Evolutionary conservation across 2,329 filamentous ascomycete genomes (phyloP).

Genomic region (Ophiostoma perfectum): DNA sequence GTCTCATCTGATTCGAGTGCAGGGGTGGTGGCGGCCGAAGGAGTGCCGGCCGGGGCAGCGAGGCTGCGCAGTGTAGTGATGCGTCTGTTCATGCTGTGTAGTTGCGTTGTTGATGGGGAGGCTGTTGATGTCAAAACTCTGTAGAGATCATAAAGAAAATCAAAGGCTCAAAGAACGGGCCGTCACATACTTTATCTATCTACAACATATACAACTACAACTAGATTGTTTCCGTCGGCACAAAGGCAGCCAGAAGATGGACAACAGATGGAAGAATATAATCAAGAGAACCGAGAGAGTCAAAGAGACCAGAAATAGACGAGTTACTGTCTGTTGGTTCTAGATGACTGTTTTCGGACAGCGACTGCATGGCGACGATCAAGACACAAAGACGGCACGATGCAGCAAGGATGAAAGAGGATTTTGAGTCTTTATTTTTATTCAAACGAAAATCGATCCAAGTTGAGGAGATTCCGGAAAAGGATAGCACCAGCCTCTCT

Average conservation of each 20-base stretch:
- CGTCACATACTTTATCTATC: background rate
- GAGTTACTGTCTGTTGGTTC: background rate
- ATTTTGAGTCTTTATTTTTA: too few species aligned
- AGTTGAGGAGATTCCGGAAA: too few species aligned
- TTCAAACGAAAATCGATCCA: too few species aligned
- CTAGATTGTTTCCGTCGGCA: background rate
- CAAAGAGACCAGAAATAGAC: background rate
- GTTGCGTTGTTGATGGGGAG: background rate
- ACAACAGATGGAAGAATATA: background rate
- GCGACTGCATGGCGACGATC: too few species aligned
- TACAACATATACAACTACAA: background rate
- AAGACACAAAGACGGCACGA: too few species aligned
- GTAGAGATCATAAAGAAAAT: background rate
- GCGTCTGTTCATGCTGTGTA: background rate
- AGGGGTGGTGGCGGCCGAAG: background rate
- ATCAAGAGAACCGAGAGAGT: background rate
- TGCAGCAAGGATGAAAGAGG: too few species aligned
- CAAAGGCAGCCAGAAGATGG: background rate
- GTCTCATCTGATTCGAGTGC: background rate
- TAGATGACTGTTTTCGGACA: background rate
- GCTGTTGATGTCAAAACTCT: background rate
- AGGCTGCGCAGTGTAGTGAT: conserved; percentile 6
- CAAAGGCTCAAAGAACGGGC: background rate
- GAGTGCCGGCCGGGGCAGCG: background rate
- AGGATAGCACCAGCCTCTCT: too few species aligned